Percentiles rank a stretch among this genome's conserved stretches.
Conservation (phyloP, 306 rosid genomes). For the Corylus avellana region DNA sequence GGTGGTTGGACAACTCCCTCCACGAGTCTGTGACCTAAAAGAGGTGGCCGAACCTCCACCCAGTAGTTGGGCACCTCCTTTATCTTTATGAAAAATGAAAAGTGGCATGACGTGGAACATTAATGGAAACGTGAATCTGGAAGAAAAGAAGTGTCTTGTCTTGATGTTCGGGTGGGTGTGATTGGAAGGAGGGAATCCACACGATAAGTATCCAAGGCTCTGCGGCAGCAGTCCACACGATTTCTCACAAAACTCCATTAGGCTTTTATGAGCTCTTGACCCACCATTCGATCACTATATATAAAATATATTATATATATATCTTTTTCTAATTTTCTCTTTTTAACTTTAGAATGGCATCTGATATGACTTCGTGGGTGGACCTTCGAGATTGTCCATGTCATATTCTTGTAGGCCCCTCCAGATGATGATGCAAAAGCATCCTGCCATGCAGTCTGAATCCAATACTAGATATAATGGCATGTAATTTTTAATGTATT, state of each 20-base stretch:
- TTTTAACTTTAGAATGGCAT: neutral
- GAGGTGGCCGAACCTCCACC: too few species aligned
- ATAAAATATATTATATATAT: neutral
- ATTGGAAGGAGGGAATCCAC: neutral
- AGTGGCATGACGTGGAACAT: too few species aligned
- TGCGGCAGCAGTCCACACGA: neutral
- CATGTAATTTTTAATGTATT: too few species aligned
- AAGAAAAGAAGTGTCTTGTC: constrained; percentile 27
- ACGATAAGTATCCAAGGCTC: constrained; percentile 12
- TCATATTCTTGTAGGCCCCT: neutral
- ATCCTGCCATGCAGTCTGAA: neutral
- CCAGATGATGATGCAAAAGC: neutral
- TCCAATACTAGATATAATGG: too few species aligned
- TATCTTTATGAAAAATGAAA: too few species aligned
- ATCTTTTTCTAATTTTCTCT: neutral
- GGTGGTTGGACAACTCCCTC: too few species aligned
- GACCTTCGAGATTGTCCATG: neutral
- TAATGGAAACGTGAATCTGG: neutral
- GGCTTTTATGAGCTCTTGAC: constrained; percentile 10
- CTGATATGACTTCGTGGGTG: neutral
- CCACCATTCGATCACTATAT: constrained; percentile 5
- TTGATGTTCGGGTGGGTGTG: constrained; percentile 2
- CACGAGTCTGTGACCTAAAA: too few species aligned
- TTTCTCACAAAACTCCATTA: neutral
- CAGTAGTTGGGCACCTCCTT: too few species aligned